Conservation (phyloP, 345 rosid genomes). For the Erodium maritimum region DNA sequence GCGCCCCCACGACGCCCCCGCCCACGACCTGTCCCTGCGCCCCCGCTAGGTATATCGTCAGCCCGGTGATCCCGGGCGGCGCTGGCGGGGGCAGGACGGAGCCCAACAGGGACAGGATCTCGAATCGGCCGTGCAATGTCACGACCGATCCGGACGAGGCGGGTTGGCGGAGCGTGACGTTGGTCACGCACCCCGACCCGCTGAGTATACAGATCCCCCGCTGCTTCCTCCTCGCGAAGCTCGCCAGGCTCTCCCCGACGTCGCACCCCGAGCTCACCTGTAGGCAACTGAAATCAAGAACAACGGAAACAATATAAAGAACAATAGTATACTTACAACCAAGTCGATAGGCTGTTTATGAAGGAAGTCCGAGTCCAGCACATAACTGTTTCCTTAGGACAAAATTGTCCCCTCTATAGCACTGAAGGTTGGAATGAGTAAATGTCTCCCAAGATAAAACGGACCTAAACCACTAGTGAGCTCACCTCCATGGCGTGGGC, state of each 20-base stretch:
- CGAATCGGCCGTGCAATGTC: slow-evolving; percentile 89
- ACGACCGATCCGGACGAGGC: slow-evolving; percentile 69
- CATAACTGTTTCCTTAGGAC: too few species aligned
- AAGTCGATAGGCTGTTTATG: too few species aligned
- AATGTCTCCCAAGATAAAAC: too few species aligned
- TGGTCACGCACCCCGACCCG: slow-evolving; percentile 81
- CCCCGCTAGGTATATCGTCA: slow-evolving; percentile 79
- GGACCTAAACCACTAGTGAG: too few species aligned
- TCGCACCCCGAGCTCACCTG: slow-evolving; percentile 89
- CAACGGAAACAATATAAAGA: too few species aligned
- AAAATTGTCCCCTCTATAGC: too few species aligned
- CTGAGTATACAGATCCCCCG: slow-evolving; percentile 72
- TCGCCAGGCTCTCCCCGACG: slow-evolving; percentile 54
- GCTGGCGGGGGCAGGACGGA: slow-evolving; percentile 65
- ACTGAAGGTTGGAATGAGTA: too few species aligned
- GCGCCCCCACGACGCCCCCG: slow-evolving; percentile 65
- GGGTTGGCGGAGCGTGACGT: slow-evolving; percentile 78
- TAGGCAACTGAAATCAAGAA: too few species aligned
- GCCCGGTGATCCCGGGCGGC: slow-evolving; percentile 73
- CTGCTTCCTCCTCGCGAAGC: slow-evolving; percentile 74
- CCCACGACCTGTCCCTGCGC: slow-evolving; percentile 94
- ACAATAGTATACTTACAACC: too few species aligned
- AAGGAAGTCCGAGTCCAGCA: too few species aligned
- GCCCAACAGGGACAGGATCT: slow-evolving; percentile 84
- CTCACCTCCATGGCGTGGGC: slow-evolving; percentile 89